Evolutionary conservation across 352 stramenopile species (phyloP).

Genomic region (Globisporangium radiosum): DNA sequence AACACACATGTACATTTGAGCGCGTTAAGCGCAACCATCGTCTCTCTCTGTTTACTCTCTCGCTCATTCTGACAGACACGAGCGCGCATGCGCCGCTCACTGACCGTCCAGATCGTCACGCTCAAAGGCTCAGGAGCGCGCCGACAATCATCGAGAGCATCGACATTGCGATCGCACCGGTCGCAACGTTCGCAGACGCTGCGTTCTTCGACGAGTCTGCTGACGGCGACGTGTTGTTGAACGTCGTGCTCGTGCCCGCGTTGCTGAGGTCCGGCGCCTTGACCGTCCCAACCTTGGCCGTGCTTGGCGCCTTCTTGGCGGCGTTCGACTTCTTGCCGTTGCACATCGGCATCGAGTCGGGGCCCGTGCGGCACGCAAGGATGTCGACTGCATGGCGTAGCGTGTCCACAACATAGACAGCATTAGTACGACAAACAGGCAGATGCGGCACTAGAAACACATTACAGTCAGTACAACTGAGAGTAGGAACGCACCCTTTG

Average conservation of each 20-base stretch:
- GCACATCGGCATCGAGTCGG: conserved; percentile 43
- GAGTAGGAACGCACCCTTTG: neutral
- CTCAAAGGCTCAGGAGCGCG: conserved; percentile 4
- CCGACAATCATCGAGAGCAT: conserved; percentile 9
- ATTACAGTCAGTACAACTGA: neutral
- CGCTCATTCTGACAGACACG: too few relatives aligned
- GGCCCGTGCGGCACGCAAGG: conserved; percentile 28
- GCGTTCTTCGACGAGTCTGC: neutral
- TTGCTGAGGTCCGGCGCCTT: conserved; percentile 10
- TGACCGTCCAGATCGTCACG: neutral
- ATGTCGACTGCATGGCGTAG: conserved; percentile 21
- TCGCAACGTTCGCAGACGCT: neutral
- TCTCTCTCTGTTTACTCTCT: too few relatives aligned
- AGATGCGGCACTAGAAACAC: neutral
- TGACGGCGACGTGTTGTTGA: conserved; percentile 7
- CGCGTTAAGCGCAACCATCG: too few relatives aligned
- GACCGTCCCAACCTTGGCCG: conserved; percentile 11
- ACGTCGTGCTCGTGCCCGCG: conserved; percentile 1
- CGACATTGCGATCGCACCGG: conserved; percentile 5
- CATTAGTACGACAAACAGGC: neutral
- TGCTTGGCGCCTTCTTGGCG: conserved; percentile 25
- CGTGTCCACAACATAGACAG: neutral
- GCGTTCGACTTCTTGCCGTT: conserved; percentile 47
- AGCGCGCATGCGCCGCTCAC: too few relatives aligned
- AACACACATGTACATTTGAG: too few relatives aligned